phyloP scores from a whole-genome alignment of 441 rosid species.

The Arabidopsis lyrata region DNA sequence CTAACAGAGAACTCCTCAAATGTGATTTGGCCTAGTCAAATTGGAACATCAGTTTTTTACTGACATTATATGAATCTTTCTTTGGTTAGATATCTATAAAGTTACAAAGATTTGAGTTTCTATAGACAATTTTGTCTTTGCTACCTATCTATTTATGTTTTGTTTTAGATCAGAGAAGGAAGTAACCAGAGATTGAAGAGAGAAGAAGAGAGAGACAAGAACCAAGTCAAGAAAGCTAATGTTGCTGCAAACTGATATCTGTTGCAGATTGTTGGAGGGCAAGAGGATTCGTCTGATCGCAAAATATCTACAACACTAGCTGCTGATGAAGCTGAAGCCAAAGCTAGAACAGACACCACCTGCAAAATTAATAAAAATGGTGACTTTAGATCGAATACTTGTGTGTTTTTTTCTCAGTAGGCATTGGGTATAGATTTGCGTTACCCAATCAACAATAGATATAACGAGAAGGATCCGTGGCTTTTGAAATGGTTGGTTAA shows the following conservation, averaged over 20 bases:
- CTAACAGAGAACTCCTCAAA: too few relatives aligned
- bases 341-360: conserved; percentile 69
- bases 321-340: conserved; percentile 79
- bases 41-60: too few relatives aligned
- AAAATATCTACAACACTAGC: conserved; percentile 79
- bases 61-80: too few relatives aligned
- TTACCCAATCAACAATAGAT: conserved; percentile 82
- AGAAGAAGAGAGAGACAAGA: conserved; percentile 70
- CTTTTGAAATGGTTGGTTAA: conserved; percentile 66
- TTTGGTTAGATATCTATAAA: too few relatives aligned
- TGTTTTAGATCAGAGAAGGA: conserved; percentile 55
- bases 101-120: conserved; percentile 23
- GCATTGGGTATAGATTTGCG: not conserved
- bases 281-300: conserved; percentile 44
- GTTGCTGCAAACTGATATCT: conserved; percentile 80
- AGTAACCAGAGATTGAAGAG: conserved; percentile 85
- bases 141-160: conserved; percentile 28
- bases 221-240: conserved; percentile 86
- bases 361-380: conserved; percentile 34
- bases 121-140: conserved; percentile 25
- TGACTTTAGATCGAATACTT: not conserved
- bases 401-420: not conserved
- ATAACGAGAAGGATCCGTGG: conserved; percentile 62
- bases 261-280: conserved; percentile 64
- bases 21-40: too few relatives aligned